Conservation (phyloP, 805 yeast genomes). For the Lipomyces oligophaga region DNA sequence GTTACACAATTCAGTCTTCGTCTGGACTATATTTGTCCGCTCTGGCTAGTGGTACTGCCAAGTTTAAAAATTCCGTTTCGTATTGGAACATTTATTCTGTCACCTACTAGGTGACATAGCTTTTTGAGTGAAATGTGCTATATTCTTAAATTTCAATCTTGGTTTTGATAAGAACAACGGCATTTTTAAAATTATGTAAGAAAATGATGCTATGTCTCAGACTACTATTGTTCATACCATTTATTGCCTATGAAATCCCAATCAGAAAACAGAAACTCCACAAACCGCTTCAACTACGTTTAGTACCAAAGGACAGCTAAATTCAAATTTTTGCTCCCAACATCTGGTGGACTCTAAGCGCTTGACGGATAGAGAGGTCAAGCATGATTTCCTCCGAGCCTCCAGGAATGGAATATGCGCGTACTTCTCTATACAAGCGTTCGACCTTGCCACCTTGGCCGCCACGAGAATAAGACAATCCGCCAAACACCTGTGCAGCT, state of each 20-base stretch:
- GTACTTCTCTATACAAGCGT: slow-evolving; percentile 44
- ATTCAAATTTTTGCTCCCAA: slow-evolving; percentile 42
- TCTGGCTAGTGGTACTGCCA: neutral
- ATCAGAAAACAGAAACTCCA: no score
- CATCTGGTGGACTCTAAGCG: slow-evolving; percentile 40
- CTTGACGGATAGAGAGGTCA: slow-evolving; percentile 42
- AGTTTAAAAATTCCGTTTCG: neutral
- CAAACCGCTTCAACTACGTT: no score
- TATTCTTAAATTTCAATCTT: neutral
- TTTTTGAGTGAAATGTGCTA: neutral
- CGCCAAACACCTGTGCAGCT: slow-evolving; percentile 45
- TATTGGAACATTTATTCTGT: slow-evolving; percentile 12
- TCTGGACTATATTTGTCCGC: neutral
- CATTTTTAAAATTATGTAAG: no score
- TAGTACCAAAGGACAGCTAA: no score
- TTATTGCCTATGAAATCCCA: no score
- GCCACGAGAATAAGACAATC: slow-evolving; percentile 43
- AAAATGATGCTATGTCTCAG: no score
- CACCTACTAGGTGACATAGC: slow-evolving; percentile 1
- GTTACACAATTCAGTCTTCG: slow-evolving; percentile 17
- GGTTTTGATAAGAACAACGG: no score
- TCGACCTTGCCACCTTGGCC: slow-evolving; percentile 45
- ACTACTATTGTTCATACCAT: no score
- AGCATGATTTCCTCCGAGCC: slow-evolving; percentile 47
- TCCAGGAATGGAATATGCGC: slow-evolving; percentile 46